Evolutionary conservation across 2,329 filamentous ascomycete species (phyloP).

Genomic region (Apiospora sp.): DNA sequence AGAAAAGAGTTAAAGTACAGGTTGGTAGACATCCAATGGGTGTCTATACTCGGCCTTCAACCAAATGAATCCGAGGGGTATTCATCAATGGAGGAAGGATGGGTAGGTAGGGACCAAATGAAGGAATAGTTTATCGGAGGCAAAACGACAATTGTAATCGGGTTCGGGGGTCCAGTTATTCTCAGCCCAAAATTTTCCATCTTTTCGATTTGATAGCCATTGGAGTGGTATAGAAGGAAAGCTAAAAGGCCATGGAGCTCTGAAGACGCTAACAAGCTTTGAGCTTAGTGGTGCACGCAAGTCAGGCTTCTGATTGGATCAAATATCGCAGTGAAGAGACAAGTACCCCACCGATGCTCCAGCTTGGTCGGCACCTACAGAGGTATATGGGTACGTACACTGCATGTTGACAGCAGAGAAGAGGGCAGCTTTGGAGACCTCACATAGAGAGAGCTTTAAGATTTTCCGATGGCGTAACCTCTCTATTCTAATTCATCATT

Average conservation of each 20-base stretch:
- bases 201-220: conserved; percentile 6
- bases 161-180: neutral
- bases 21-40: neutral
- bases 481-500: neutral
- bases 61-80: conserved; percentile 8
- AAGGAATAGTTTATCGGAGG: conserved; percentile 14
- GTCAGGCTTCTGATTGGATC: neutral
- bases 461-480: conserved; percentile 17
- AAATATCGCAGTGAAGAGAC: neutral
- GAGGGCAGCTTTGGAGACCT: neutral
- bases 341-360: neutral
- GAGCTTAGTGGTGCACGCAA: neutral
- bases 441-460: neutral
- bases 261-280: neutral
- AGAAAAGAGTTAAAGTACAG: conserved; percentile 23
- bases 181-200: neutral
- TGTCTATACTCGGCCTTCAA: conserved; percentile 13
- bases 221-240: neutral
- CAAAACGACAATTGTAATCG: conserved; percentile 12
- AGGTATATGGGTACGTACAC: neutral
- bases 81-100: neutral
- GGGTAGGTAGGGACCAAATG: neutral
- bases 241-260: neutral
- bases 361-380: neutral
- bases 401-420: neutral